phyloP scores from a whole-genome alignment of 31 red algal genomes.

The Odonthalia washingtoniensis region DNA sequence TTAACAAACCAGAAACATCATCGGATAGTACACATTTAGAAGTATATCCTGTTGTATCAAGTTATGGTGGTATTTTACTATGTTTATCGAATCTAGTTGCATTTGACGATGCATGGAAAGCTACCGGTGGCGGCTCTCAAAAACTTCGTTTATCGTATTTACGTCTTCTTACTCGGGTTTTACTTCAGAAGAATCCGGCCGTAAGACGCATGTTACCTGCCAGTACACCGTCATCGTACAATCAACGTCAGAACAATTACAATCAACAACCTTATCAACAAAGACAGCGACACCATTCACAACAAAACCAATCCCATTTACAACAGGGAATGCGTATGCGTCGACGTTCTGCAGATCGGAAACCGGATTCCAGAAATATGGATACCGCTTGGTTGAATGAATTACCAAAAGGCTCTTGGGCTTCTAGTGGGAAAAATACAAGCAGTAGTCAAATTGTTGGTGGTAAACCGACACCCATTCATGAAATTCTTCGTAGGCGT shows the following conservation, averaged over 20 bases:
- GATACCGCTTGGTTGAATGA: constrained; percentile 68
- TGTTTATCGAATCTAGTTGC: constrained; percentile 76
- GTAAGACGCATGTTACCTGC: constrained; percentile 64
- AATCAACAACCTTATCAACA: background rate
- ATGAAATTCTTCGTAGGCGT: too few species aligned
- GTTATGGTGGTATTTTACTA: constrained; percentile 76
- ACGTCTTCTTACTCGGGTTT: constrained; percentile 70
- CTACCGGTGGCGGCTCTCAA: constrained; percentile 55
- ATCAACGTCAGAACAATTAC: too few species aligned
- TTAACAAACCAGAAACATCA: background rate
- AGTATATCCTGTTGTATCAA: constrained; percentile 70
- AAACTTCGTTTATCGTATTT: constrained; percentile 80
- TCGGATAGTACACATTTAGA: background rate
- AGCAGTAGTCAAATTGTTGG: too few species aligned
- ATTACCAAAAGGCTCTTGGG: constrained; percentile 52
- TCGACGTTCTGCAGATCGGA: background rate
- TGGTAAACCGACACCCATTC: too few species aligned
- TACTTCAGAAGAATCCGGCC: constrained; percentile 61
- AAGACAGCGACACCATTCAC: too few species aligned
- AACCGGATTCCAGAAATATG: background rate
- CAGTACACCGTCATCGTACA: background rate
- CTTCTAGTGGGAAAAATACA: constrained; percentile 39
- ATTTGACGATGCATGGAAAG: constrained; percentile 60
- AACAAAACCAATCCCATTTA: too few species aligned
- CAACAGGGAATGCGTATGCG: background rate